These are phyloP conservation scores for Cenchrus purpureus DNA, from an alignment of 176 grass and related monocot species.

Conservation along the genomic window DNA sequence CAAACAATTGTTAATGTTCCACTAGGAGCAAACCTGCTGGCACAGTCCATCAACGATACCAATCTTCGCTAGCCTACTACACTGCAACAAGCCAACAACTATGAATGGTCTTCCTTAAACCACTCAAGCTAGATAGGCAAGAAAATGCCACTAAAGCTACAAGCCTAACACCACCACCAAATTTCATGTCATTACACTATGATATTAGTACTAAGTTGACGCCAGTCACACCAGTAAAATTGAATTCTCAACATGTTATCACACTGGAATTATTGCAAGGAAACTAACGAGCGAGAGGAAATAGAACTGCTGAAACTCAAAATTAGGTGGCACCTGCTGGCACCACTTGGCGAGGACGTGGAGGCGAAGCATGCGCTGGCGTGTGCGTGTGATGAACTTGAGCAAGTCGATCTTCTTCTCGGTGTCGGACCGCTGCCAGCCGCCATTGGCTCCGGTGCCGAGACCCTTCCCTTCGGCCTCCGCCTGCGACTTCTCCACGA, in stretches of 20 bases:
- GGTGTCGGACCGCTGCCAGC: slow-evolving; percentile 71
- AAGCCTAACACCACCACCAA: neutral
- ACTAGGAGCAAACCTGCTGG: slow-evolving; percentile 24
- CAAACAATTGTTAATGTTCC: neutral
- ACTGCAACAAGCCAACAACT: slow-evolving; percentile 25
- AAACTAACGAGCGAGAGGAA: neutral
- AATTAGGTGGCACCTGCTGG: slow-evolving; percentile 68
- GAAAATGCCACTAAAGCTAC: neutral
- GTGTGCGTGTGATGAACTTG: slow-evolving; percentile 89
- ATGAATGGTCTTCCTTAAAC: neutral
- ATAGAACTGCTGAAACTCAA: neutral
- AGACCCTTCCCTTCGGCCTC: slow-evolving; percentile 59
- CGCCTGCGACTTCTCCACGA: slow-evolving; percentile 76
- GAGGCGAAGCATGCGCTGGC: slow-evolving; percentile 98
- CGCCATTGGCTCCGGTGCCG: slow-evolving; percentile 13
- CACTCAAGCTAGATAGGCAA: neutral
- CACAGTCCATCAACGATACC: neutral
- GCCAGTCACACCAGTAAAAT: slow-evolving; percentile 3
- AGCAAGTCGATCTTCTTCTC: slow-evolving; percentile 99
- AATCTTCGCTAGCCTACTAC: slow-evolving; percentile 3
- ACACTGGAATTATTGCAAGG: neutral
- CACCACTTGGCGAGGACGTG: slow-evolving; percentile 99
- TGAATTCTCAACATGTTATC: neutral
- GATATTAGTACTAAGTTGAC: neutral
- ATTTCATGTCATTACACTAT: neutral